Conservation (phyloP, 257 asterid species). For the Gynochthodes officinalis region DNA sequence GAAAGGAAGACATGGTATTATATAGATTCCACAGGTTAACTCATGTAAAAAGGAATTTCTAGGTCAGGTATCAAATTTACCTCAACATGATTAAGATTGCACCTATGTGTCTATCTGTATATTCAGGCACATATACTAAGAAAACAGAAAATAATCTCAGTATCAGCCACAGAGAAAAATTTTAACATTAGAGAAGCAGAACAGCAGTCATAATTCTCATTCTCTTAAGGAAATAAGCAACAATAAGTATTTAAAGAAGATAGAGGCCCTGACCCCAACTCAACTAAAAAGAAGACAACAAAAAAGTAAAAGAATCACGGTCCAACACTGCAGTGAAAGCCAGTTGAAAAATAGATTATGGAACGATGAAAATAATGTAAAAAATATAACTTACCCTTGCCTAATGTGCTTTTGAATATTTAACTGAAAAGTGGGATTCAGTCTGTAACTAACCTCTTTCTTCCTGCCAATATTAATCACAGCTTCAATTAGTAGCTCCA, state of each 20-base stretch:
- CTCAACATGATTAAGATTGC: neutral
- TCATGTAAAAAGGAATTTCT: neutral
- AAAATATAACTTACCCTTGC: slow-evolving; percentile 60
- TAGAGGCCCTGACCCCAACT: neutral
- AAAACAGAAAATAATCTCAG: neutral
- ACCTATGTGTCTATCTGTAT: neutral
- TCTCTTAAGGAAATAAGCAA: neutral
- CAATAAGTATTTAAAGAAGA: neutral
- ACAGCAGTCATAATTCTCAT: neutral
- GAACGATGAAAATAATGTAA: slow-evolving; percentile 1
- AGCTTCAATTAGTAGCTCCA: slow-evolving; percentile 15
- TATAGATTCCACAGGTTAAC: neutral
- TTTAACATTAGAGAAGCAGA: neutral
- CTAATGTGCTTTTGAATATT: slow-evolving; percentile 83
- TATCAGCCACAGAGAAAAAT: neutral
- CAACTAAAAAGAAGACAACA: neutral
- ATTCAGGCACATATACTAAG: neutral
- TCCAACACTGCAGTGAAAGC: neutral
- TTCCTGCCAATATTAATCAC: slow-evolving; percentile 53
- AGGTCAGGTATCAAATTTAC: neutral
- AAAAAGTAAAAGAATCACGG: slow-evolving; percentile 6
- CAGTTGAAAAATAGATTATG: neutral
- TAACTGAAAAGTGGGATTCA: slow-evolving; percentile 69
- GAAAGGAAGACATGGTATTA: neutral
- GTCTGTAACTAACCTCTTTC: slow-evolving; percentile 64